Evolutionary conservation across 2,329 filamentous ascomycete genomes (phyloP), one percentile per base, ranked within the genome.

Genomic region (Scedosporium boydii): DNA sequence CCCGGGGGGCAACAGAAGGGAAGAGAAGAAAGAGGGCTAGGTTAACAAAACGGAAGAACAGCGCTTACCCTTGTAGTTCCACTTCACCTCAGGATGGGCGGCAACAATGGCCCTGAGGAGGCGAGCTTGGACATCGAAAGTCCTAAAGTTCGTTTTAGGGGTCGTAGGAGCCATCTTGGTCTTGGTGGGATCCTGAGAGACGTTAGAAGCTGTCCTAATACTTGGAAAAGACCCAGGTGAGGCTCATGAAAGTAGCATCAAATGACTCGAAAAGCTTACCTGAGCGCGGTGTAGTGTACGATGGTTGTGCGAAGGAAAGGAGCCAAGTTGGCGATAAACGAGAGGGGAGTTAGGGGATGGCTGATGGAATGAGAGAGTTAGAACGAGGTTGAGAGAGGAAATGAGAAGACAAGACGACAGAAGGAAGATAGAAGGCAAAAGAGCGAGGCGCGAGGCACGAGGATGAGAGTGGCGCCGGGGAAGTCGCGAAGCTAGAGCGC

Each of bases 41-140:
- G 16, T 27, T 18, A 46, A 27, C 42, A 48, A 38, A 63, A 64
- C 62, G 34, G 42, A 53, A 62, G 60, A 62, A 62, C 18, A 48
- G 23, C 4, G 68, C 82, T 75, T 79, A 88, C 85, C 83, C 68
- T 81, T 82, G 71, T 82, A 87, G 70, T 87, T 83, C 61, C 86
- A 80, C 65, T 80, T 83, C 0, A 82, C 68, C 0, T 75, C 74
- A 0, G 80, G 80, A 61, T 83, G 78, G 2, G 83, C 82, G 0
- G 84, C 85, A 0, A 88, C 74, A 26, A 87, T 80, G 4, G 85
- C 85, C 1, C 83, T 80, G 2, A 87, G 75, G 42, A 88, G 80
- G 56, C 85, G 83, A 21, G 80, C 79, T 66, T 84, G 82, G 0
- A 81, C 77, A 70, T 87, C 84, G 69, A 84, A 86, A 2, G 77